phyloP scores from a whole-genome alignment of 768 basidiomycete species.

The Psilocybe sp. region DNA sequence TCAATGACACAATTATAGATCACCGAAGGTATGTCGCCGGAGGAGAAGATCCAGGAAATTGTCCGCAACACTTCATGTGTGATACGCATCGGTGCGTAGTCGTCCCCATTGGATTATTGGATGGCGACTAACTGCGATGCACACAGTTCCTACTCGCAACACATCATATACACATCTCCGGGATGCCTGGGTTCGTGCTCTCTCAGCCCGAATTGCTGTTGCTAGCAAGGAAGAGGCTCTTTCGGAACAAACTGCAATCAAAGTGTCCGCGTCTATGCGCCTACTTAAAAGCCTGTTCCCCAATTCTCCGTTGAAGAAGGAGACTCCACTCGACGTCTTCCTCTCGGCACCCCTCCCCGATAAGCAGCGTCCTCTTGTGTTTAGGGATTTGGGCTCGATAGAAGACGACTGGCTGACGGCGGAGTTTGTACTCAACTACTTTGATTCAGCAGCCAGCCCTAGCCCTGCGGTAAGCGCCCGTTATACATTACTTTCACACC shows the following conservation, averaged over 20 bases:
- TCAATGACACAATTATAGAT: slow-evolving; percentile 37
- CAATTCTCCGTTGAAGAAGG: slow-evolving; percentile 62
- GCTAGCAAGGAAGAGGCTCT: slow-evolving; percentile 51
- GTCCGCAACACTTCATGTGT: slow-evolving; percentile 67
- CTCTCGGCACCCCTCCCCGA: slow-evolving; percentile 55
- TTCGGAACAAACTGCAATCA: slow-evolving; percentile 56
- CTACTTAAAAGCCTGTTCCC: slow-evolving; percentile 78
- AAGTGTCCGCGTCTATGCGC: slow-evolving; percentile 59
- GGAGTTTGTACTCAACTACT: slow-evolving; percentile 73
- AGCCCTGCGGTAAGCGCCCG: slow-evolving; percentile 62
- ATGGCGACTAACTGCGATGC: neutral
- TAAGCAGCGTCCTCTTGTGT: slow-evolving; percentile 53
- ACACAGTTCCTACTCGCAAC: slow-evolving; percentile 71
- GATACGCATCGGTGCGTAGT: slow-evolving; percentile 63
- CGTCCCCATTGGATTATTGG: neutral
- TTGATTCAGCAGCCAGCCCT: slow-evolving; percentile 57
- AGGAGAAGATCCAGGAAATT: slow-evolving; percentile 71
- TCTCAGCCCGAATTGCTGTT: slow-evolving; percentile 57
- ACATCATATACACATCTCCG: slow-evolving; percentile 79
- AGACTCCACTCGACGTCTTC: slow-evolving; percentile 66
- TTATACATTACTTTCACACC: neutral
- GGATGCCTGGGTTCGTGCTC: slow-evolving; percentile 77
- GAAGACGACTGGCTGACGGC: slow-evolving; percentile 74
- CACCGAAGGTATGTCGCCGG: slow-evolving; percentile 49
- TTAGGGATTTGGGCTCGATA: slow-evolving; percentile 71